Conservation (phyloP, 176 grass and related monocot species). For the Puya raimondii region DNA sequence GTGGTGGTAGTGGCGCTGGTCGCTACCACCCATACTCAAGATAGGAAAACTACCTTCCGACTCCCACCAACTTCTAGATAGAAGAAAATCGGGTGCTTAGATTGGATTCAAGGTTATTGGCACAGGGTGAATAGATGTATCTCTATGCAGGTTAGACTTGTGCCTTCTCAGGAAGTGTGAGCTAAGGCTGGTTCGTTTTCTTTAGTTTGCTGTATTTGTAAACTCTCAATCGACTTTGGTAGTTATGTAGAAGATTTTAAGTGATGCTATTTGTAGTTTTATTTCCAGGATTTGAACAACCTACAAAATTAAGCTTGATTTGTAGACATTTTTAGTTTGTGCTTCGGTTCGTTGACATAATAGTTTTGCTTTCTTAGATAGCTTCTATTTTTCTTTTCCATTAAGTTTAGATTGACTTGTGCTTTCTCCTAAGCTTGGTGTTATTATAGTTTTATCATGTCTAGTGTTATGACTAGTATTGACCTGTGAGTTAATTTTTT, state of each 20-base stretch:
- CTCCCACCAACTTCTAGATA: slow-evolving; percentile 22
- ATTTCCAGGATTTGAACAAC: slow-evolving; percentile 1
- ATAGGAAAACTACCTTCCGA: slow-evolving; percentile 29
- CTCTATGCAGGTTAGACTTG: not conserved
- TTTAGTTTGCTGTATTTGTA: not conserved
- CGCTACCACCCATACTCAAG: slow-evolving; percentile 83
- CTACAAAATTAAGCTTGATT: not conserved
- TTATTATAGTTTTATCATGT: too few relatives aligned
- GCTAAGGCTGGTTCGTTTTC: not conserved
- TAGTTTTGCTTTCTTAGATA: too few relatives aligned
- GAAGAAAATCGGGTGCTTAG: not conserved
- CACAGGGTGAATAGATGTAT: not conserved
- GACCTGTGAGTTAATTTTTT: too few relatives aligned
- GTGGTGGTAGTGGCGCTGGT: slow-evolving; percentile 36
- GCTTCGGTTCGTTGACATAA: not conserved
- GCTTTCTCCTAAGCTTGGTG: too few relatives aligned
- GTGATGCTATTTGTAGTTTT: not conserved
- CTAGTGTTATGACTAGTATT: too few relatives aligned
- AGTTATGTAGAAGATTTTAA: not conserved
- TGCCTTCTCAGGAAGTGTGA: not conserved
- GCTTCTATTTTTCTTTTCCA: too few relatives aligned
- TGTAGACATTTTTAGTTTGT: not conserved
- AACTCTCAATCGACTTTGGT: not conserved
- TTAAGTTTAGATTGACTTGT: too few relatives aligned
- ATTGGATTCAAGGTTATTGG: not conserved